A percentile compares a stretch with the other conserved stretches of the same genome.
Evolutionary conservation across 2,329 filamentous ascomycete species (phyloP).

Genomic region (Colletotrichum tofieldiae): DNA sequence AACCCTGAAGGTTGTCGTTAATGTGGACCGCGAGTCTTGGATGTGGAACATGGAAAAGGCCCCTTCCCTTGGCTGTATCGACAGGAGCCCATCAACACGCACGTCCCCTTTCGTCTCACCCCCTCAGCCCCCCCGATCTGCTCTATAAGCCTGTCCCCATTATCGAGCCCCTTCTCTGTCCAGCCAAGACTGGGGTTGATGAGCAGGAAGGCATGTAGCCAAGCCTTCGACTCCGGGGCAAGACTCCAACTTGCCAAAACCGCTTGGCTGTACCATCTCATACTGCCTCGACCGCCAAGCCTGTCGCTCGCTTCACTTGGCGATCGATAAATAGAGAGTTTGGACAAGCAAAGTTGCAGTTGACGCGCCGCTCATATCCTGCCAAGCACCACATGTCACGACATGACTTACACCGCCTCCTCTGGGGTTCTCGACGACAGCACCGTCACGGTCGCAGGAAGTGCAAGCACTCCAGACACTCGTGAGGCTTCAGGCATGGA

Average conservation of each 20-base stretch:
- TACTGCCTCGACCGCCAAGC: slow-evolving; percentile 23
- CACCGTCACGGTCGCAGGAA: neutral
- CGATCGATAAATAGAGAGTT: neutral
- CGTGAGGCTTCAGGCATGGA: neutral
- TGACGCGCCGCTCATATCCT: neutral
- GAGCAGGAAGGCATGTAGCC: neutral
- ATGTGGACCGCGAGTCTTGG: neutral
- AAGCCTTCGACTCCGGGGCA: slow-evolving; percentile 4
- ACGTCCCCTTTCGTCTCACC: slow-evolving; percentile 3
- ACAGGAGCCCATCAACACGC: neutral
- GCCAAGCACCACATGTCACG: neutral
- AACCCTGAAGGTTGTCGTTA: neutral
- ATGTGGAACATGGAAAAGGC: neutral
- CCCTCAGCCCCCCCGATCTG: neutral
- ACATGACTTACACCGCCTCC: neutral
- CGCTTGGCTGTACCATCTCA: slow-evolving; percentile 32
- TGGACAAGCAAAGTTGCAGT: neutral
- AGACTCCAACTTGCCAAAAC: slow-evolving; percentile 14
- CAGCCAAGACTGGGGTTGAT: slow-evolving; percentile 25
- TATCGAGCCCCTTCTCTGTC: neutral
- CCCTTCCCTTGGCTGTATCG: neutral
- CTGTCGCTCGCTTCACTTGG: slow-evolving; percentile 20
- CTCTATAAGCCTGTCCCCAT: neutral
- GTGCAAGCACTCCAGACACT: neutral
- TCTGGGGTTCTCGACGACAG: neutral